Evolutionary conservation across 108 stramenopile species (phyloP).

Genomic region (Cyclotella choctawhatcheeana): DNA sequence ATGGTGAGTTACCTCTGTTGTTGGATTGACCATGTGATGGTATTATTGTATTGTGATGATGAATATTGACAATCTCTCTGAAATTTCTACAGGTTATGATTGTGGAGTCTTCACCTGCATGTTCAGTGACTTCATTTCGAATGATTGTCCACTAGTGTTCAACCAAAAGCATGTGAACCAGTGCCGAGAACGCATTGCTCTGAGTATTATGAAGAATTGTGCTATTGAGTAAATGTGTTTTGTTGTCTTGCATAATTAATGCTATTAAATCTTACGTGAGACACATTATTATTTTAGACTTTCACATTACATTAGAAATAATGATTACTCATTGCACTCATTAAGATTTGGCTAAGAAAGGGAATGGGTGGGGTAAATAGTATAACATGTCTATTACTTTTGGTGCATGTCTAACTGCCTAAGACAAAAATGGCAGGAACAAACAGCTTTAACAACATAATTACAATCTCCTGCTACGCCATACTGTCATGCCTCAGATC

Average conservation of each 20-base stretch:
- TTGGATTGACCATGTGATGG: no score
- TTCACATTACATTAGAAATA: no score
- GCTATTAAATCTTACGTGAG: not conserved
- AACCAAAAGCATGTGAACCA: slow-evolving; percentile 79
- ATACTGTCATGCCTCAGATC: no score
- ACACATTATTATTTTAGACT: no score
- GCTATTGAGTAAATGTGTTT: slow-evolving; percentile 57
- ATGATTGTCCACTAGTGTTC: slow-evolving; percentile 76
- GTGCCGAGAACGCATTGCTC: slow-evolving; percentile 83
- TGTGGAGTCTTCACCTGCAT: slow-evolving; percentile 94
- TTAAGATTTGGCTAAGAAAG: no score
- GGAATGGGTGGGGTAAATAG: no score
- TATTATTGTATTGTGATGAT: not conserved
- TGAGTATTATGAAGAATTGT: slow-evolving; percentile 83
- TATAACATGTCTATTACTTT: no score
- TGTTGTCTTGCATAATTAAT: not conserved
- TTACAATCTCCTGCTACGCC: no score
- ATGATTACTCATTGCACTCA: no score
- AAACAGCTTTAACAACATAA: no score
- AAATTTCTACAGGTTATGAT: slow-evolving; percentile 64
- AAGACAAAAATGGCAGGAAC: no score
- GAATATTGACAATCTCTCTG: not conserved
- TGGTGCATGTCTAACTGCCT: no score
- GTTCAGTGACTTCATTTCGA: slow-evolving; percentile 85
- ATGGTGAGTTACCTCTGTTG: slow-evolving; percentile 66